Base-by-base conservation (phyloP, 371 early-diverging fungal species). In the Basidiobolus meristosporus region DNA sequence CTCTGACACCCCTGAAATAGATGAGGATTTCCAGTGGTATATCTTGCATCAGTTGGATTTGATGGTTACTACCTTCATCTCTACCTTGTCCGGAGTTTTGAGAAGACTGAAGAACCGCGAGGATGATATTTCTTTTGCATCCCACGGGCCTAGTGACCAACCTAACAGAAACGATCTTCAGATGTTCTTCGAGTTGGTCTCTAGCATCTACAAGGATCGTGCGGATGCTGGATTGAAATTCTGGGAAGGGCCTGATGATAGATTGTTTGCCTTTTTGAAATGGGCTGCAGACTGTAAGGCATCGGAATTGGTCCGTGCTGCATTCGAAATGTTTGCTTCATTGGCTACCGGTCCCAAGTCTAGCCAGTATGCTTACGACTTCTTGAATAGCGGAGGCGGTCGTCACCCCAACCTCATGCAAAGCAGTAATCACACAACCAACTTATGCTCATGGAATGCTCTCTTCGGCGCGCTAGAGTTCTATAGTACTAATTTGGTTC, bases 161-260 rank as follows among this genome's bases (percentile, higher is more conserved):
- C n/a, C n/a, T n/a, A n/a, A n/a, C n/a, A 43, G 65, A 36, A 63
- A 62, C 43, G 73, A 81, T 48, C 59, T 79, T 1, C 70, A 71
- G 47, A 60, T 70, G 1, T 66, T 81, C 30, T 68, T 78, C 30
- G 50, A 59, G n/a, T 59, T 79, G 26, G 62, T 87, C 6, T 64
- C 80, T 6, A 59, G 60, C 21, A 51, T 89, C 1, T 87, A 77
- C 59, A 57, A 69, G 11, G 68, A 74, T 30, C 62, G 79, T 6
- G 70, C 75, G 1, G 82, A 89, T 39, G 65, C 70, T 1, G 87
- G 85, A 0, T 45, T 74, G 19, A 61, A 65, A 9, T 90, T 82
- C 54, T 90, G 90, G 90, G 45, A 58, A 18, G n/a, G n/a, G n/a
- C n/a, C n/a, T n/a, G 58, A 54, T 20, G 53, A 48, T 17, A 60